Conservation (phyloP, 495 filamentous ascomycete genomes). For the Hyaloscypha hepaticicola region DNA sequence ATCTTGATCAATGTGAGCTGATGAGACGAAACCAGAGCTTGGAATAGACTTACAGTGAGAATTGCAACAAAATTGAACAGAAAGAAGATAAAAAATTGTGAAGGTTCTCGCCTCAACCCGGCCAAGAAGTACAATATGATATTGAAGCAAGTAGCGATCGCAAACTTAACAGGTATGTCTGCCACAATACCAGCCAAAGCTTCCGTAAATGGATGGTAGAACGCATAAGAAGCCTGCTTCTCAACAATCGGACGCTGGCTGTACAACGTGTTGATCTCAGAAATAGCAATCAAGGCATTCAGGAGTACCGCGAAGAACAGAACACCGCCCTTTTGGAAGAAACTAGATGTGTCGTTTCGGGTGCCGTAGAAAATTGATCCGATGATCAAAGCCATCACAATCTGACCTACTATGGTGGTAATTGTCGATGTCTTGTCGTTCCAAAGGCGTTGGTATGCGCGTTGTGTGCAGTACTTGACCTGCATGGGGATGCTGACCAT, state of each 20-base stretch:
- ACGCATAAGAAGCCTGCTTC: slow-evolving; percentile 64
- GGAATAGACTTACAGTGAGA: slow-evolving; percentile 56
- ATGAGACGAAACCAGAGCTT: slow-evolving; percentile 74
- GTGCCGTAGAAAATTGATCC: slow-evolving; percentile 50
- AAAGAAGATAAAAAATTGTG: slow-evolving; percentile 63
- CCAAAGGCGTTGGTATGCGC: slow-evolving; percentile 67
- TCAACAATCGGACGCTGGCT: slow-evolving; percentile 62
- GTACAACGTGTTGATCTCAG: slow-evolving; percentile 62
- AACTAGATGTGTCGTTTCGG: slow-evolving; percentile 40
- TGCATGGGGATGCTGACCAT: slow-evolving; percentile 59
- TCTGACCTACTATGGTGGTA: slow-evolving; percentile 68
- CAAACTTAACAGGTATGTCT: slow-evolving; percentile 62
- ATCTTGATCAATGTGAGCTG: slow-evolving; percentile 47
- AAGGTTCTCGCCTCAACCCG: slow-evolving; percentile 49
- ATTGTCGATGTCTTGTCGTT: slow-evolving; percentile 74
- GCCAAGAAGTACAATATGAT: slow-evolving; percentile 76
- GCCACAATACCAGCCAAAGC: slow-evolving; percentile 56
- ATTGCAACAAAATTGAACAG: slow-evolving; percentile 64
- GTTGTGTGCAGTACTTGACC: slow-evolving; percentile 52
- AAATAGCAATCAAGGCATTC: slow-evolving; percentile 55
- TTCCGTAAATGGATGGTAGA: slow-evolving; percentile 63
- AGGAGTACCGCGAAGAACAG: slow-evolving; percentile 55
- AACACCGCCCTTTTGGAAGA: slow-evolving; percentile 56
- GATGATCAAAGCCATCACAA: slow-evolving; percentile 47
- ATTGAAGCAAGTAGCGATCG: slow-evolving; percentile 30